These are phyloP conservation scores for Tephrocybe sp. DNA, from an alignment of 768 basidiomycete genomes.

Conservation along the genomic window DNA sequence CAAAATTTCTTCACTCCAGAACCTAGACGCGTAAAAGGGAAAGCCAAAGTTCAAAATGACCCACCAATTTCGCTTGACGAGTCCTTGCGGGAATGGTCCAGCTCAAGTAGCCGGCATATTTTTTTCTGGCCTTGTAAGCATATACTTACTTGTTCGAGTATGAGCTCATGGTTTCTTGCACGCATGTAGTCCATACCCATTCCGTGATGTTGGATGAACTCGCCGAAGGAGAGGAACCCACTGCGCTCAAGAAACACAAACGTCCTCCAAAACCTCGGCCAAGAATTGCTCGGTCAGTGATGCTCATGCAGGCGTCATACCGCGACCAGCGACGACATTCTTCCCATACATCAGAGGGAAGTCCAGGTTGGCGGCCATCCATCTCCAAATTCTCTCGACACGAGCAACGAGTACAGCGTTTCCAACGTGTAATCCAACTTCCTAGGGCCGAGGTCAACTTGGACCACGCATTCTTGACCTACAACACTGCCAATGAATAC, in stretches of 20 bases:
- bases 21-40: conserved; percentile 53
- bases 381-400: neutral
- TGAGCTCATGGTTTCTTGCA: neutral
- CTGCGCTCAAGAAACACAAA: conserved; percentile 8
- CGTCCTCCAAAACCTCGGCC: neutral
- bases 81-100: conserved; percentile 47
- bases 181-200: conserved; percentile 29
- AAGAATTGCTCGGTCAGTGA: neutral
- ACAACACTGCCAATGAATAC: conserved; percentile 22
- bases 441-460: conserved; percentile 27
- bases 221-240: conserved; percentile 8
- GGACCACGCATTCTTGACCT: conserved; percentile 41
- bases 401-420: conserved; percentile 1
- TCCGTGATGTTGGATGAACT: conserved; percentile 37
- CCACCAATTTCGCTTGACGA: conserved; percentile 28
- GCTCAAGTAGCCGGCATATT: conserved; percentile 41
- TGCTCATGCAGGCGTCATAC: neutral
- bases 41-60: conserved; percentile 41
- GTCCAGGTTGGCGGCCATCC: neutral
- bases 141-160: neutral
- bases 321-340: conserved; percentile 25
- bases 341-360: conserved; percentile 18
- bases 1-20: conserved; percentile 57
- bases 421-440: conserved; percentile 8
- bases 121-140: conserved; percentile 44